Conservation (phyloP, 768 basidiomycete genomes). For the Tulasnella sp. region DNA sequence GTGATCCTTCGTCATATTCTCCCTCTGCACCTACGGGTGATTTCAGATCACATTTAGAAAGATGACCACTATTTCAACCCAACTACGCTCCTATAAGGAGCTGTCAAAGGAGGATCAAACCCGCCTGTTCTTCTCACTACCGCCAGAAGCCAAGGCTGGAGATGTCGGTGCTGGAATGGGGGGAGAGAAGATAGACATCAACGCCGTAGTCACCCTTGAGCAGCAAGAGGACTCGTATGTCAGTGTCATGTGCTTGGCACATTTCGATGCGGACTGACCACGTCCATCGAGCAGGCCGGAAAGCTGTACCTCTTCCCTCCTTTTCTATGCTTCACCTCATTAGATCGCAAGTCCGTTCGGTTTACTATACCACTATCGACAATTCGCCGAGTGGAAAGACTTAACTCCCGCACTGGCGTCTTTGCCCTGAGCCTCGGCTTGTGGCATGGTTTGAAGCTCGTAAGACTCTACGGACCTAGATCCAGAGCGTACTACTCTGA, state of each 20-base stretch:
- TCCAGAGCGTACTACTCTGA: neutral
- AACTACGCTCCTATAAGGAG: slow-evolving; percentile 85
- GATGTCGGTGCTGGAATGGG: slow-evolving; percentile 16
- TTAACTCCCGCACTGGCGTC: slow-evolving; percentile 87
- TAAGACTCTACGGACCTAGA: slow-evolving; percentile 32
- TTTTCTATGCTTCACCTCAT: slow-evolving; percentile 78
- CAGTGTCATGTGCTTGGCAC: slow-evolving; percentile 31
- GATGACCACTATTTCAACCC: slow-evolving; percentile 29
- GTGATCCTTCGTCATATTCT: too few relatives aligned
- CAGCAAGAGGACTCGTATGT: slow-evolving; percentile 91
- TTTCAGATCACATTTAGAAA: neutral
- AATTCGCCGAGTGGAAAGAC: slow-evolving; percentile 83
- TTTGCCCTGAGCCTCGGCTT: slow-evolving; percentile 91
- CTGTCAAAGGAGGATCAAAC: slow-evolving; percentile 80
- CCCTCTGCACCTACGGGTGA: neutral
- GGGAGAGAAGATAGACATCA: slow-evolving; percentile 71
- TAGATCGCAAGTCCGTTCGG: slow-evolving; percentile 85
- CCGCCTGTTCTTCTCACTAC: slow-evolving; percentile 79
- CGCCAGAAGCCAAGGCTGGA: slow-evolving; percentile 31
- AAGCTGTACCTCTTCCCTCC: slow-evolving; percentile 82
- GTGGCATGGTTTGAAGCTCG: slow-evolving; percentile 92
- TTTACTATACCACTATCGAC: slow-evolving; percentile 89
- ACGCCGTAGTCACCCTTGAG: slow-evolving; percentile 73
- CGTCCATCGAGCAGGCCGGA: slow-evolving; percentile 53
- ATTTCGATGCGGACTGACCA: slow-evolving; percentile 1